Conservation (phyloP, 129 eudicot genomes). For the Flaveria sonorensis region DNA sequence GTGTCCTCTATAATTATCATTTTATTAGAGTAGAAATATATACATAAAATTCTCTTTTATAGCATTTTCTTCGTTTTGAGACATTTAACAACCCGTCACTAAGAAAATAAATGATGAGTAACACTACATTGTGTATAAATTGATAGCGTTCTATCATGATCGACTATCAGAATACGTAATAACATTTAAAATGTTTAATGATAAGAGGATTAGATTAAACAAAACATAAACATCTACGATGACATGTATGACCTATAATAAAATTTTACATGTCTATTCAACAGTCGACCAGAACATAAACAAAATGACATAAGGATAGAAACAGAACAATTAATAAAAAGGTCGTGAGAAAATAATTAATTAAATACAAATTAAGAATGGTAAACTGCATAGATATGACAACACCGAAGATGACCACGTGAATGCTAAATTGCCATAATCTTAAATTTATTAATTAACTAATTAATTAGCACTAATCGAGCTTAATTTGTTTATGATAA, state of each 20-base stretch:
- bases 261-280: slow-evolving; percentile 17
- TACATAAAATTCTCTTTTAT: too few relatives aligned
- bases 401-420: slow-evolving; percentile 42
- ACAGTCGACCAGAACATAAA: slow-evolving; percentile 29
- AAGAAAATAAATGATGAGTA: neutral
- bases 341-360: neutral
- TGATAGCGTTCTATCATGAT: neutral
- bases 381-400: slow-evolving; percentile 31
- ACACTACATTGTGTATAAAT: neutral
- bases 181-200: neutral
- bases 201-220: neutral
- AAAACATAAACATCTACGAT: neutral
- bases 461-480: slow-evolving; percentile 32
- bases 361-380: slow-evolving; percentile 16
- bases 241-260: neutral
- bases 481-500: slow-evolving; percentile 38
- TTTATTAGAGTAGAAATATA: too few relatives aligned
- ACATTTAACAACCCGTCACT: too few relatives aligned
- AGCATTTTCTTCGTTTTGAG: too few relatives aligned
- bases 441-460: slow-evolving; percentile 9
- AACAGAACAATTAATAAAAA: slow-evolving; percentile 18
- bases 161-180: neutral
- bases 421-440: slow-evolving; percentile 28
- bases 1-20: too few relatives aligned
- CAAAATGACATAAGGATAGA: slow-evolving; percentile 26